phyloP scores from a whole-genome alignment of 257 asterid genomes.

The Fraxinus cuspidata region DNA sequence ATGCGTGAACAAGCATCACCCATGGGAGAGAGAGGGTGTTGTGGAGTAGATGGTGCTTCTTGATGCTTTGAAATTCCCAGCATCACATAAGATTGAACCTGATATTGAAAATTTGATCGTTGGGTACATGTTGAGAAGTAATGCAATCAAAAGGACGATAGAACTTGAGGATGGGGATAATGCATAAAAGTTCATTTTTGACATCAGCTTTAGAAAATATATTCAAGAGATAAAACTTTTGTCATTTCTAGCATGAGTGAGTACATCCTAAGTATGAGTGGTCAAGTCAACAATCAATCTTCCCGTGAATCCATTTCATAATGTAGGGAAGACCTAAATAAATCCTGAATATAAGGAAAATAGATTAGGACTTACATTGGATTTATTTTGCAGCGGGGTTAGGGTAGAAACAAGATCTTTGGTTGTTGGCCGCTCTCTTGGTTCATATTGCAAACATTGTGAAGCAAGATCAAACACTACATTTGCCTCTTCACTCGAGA shows the following conservation, averaged over 20 bases:
- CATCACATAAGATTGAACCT: conserved; percentile 93
- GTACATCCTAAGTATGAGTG: neutral
- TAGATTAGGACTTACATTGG: conserved; percentile 51
- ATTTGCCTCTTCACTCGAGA: conserved; percentile 93
- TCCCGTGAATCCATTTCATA: neutral
- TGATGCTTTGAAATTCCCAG: conserved; percentile 88
- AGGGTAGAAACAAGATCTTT: conserved; percentile 83
- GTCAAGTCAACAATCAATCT: neutral
- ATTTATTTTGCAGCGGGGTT: conserved; percentile 73
- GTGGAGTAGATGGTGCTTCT: too few species aligned
- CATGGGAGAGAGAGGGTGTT: too few species aligned
- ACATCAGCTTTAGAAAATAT: neutral
- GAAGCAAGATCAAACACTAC: conserved; percentile 93
- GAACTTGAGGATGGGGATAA: neutral
- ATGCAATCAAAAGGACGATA: neutral
- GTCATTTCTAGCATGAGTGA: neutral
- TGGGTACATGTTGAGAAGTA: conserved; percentile 5
- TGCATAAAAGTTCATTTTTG: neutral
- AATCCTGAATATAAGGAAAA: neutral
- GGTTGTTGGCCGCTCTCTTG: conserved; percentile 94
- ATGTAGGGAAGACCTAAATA: neutral
- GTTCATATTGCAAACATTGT: conserved; percentile 88
- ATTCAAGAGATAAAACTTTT: too few species aligned
- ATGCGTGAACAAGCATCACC: too few species aligned
- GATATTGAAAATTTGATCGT: conserved; percentile 20